A percentile compares a stretch with the other conserved stretches of the same genome.
These are phyloP conservation scores for Podaxis sp. DNA, from an alignment of 768 basidiomycete genomes.

Conservation along the genomic window DNA sequence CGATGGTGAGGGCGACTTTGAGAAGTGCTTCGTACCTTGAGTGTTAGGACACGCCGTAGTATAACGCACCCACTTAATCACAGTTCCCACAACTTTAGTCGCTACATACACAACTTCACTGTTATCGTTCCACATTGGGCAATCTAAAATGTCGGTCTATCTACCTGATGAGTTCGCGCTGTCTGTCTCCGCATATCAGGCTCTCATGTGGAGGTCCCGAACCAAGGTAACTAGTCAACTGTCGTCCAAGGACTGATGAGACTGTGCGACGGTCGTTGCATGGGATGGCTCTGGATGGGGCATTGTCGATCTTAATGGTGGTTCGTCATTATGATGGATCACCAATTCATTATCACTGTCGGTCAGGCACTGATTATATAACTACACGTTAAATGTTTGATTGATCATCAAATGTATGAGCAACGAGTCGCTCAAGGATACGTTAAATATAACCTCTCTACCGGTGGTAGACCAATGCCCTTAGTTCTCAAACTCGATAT, in stretches of 20 bases:
- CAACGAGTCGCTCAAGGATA: too few species aligned
- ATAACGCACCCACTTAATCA: neutral
- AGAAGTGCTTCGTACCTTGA: slow-evolving; percentile 47
- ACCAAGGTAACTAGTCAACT: neutral
- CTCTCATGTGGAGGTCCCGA: neutral
- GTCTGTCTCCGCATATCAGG: neutral
- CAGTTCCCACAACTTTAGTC: too few species aligned
- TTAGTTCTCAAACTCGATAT: too few species aligned
- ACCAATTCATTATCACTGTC: neutral
- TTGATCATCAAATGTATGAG: too few species aligned
- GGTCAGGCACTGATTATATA: neutral
- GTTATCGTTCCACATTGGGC: too few species aligned
- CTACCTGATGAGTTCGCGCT: too few species aligned
- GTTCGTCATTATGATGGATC: neutral
- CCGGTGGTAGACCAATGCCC: too few species aligned
- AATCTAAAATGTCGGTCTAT: too few species aligned
- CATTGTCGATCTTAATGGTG: neutral
- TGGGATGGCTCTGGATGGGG: neutral
- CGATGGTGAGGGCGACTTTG: slow-evolving; percentile 73
- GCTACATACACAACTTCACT: too few species aligned
- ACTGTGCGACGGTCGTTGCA: neutral
- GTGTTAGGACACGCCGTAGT: neutral
- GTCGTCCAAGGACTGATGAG: neutral
- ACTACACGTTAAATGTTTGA: neutral
- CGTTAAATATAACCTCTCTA: too few species aligned